Conservation (phyloP, 2,329 filamentous ascomycete genomes). For the Pseudocercospora crystallina region DNA sequence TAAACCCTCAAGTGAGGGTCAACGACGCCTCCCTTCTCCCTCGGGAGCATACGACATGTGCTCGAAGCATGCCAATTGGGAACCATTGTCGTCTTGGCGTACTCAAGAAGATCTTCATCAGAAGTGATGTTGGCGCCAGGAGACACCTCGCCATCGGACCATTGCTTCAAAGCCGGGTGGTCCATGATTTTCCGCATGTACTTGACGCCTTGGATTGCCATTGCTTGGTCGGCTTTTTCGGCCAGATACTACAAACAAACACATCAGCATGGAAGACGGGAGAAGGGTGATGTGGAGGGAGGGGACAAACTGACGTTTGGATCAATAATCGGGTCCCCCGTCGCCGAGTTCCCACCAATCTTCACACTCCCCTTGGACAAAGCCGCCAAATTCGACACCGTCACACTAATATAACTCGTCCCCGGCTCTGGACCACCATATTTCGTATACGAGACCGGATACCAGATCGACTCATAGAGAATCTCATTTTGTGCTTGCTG, state of each 20-base stretch:
- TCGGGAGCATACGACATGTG: constrained; percentile 26
- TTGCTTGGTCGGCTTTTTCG: constrained; percentile 19
- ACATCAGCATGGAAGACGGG: neutral
- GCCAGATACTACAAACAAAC: constrained; percentile 13
- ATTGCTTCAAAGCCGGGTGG: constrained; percentile 17
- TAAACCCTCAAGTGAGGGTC: constrained; percentile 24
- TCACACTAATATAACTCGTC: constrained; percentile 12
- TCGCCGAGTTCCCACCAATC: constrained; percentile 6
- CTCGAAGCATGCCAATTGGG: constrained; percentile 22
- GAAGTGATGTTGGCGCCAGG: constrained; percentile 13
- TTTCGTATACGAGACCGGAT: constrained; percentile 12
- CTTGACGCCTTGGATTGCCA: constrained; percentile 21
- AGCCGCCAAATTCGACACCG: constrained; percentile 10
- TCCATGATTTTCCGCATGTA: constrained; percentile 16
- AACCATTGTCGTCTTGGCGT: constrained; percentile 16
- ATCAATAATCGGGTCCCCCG: constrained; percentile 17
- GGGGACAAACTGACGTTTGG: constrained; percentile 11
- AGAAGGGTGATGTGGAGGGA: neutral
- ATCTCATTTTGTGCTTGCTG: constrained; percentile 22
- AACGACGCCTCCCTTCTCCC: constrained; percentile 24
- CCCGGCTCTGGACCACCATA: constrained; percentile 11
- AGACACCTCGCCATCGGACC: constrained; percentile 16
- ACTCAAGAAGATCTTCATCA: constrained; percentile 19
- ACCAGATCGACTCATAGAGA: constrained; percentile 19
- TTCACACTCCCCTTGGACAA: constrained; percentile 11